These are phyloP conservation scores for Myotisia sp. DNA, from an alignment of 2,329 filamentous ascomycete genomes.

Conservation along the genomic window DNA sequence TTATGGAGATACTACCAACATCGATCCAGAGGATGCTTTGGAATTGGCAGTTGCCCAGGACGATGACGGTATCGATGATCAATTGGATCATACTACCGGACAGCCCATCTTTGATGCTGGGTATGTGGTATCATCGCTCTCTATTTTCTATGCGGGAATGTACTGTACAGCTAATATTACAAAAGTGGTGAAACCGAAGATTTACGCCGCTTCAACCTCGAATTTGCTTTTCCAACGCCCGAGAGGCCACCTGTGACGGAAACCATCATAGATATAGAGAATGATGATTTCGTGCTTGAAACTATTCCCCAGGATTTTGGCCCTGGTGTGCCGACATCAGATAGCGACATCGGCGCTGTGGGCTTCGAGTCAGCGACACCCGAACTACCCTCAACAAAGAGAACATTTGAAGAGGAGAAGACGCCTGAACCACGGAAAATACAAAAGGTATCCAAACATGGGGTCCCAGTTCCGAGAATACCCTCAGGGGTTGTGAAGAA, in stretches of 20 bases:
- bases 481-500: slow-evolving; percentile 59
- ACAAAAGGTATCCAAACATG: slow-evolving; percentile 52
- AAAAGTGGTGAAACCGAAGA: slow-evolving; percentile 31
- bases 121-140: slow-evolving; percentile 16
- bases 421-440: slow-evolving; percentile 14
- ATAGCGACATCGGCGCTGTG: slow-evolving; percentile 17
- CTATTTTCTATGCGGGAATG: background rate
- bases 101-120: slow-evolving; percentile 27
- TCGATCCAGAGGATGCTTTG: slow-evolving; percentile 27
- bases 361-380: slow-evolving; percentile 21
- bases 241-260: slow-evolving; percentile 19
- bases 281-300: slow-evolving; percentile 22
- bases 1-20: slow-evolving; percentile 35
- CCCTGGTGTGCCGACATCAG: slow-evolving; percentile 17
- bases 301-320: slow-evolving; percentile 17
- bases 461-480: slow-evolving; percentile 61
- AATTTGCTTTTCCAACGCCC: slow-evolving; percentile 30
- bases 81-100: slow-evolving; percentile 22
- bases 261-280: slow-evolving; percentile 22
- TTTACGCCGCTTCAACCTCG: slow-evolving; percentile 28
- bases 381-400: slow-evolving; percentile 7
- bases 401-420: background rate
- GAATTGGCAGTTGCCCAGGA: slow-evolving; percentile 27
- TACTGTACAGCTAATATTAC: slow-evolving; percentile 3
- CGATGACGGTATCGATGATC: slow-evolving; percentile 23